Evolutionary conservation across 352 stramenopile species (phyloP).

Genomic region (Aphanomyces astaci): DNA sequence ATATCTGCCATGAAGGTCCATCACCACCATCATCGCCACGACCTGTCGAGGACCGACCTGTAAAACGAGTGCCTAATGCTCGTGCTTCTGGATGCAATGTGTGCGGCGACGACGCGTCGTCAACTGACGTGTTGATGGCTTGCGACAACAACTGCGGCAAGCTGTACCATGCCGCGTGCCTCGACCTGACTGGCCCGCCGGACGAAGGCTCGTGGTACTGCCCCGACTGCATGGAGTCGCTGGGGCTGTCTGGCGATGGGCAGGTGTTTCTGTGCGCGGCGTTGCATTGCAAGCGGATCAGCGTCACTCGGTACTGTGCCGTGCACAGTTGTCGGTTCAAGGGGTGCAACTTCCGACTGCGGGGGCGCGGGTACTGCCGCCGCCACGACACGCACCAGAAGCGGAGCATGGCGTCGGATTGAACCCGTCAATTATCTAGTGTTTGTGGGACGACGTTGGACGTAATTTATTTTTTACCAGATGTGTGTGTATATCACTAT

Average conservation of each 20-base stretch:
- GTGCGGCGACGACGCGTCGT: not conserved
- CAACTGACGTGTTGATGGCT: not conserved
- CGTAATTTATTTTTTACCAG: not conserved
- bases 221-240: conserved; percentile 4
- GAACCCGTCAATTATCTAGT: not conserved
- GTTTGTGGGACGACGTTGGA: not conserved
- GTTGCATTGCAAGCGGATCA: conserved; percentile 18
- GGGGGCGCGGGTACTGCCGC: conserved; percentile 18
- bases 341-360: conserved; percentile 20
- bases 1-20: too few species aligned
- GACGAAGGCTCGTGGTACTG: conserved; percentile 7
- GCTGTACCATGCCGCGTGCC: not conserved
- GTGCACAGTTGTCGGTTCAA: conserved; percentile 23
- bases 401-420: not conserved
- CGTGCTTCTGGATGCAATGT: not conserved
- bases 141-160: conserved; percentile 11
- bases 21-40: not conserved
- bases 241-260: not conserved
- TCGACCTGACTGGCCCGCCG: not conserved
- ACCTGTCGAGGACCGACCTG: not conserved
- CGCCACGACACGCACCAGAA: conserved; percentile 22
- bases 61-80: not conserved
- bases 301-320: conserved; percentile 9
- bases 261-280: conserved; percentile 13
- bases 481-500: too few species aligned